These are phyloP conservation scores for Tetrahymena elliotti DNA, from an alignment of 73 alveolate species.

Conservation along the genomic window DNA sequence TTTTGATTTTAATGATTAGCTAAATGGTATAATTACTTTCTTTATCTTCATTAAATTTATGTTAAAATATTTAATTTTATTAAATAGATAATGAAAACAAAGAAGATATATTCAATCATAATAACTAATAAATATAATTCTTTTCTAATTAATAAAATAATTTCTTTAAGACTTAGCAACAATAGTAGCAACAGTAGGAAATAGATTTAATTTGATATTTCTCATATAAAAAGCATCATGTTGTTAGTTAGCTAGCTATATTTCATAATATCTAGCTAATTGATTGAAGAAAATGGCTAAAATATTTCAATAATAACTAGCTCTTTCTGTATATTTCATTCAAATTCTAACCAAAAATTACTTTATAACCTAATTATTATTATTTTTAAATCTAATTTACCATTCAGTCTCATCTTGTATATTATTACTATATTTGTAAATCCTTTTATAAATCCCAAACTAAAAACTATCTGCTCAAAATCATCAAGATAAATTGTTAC, in stretches of 20 bases:
- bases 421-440: background rate
- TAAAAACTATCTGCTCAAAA: no score
- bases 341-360: no score
- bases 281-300: background rate
- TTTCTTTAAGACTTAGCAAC: background rate
- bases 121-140: background rate
- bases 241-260: no score
- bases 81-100: background rate
- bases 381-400: no score
- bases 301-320: background rate
- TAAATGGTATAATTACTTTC: background rate
- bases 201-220: background rate
- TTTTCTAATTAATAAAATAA: background rate
- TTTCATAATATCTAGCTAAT: no score
- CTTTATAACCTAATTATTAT: background rate
- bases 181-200: background rate
- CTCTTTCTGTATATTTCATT: background rate
- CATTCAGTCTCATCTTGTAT: background rate
- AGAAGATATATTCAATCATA: background rate
- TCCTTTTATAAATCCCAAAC: no score
- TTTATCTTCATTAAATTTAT: background rate
- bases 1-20: background rate
- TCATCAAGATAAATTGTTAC: no score
- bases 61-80: background rate
- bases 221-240: background rate